Conservation (phyloP, 805 yeast genomes). For the Cyberlindnera euphorbiae region DNA sequence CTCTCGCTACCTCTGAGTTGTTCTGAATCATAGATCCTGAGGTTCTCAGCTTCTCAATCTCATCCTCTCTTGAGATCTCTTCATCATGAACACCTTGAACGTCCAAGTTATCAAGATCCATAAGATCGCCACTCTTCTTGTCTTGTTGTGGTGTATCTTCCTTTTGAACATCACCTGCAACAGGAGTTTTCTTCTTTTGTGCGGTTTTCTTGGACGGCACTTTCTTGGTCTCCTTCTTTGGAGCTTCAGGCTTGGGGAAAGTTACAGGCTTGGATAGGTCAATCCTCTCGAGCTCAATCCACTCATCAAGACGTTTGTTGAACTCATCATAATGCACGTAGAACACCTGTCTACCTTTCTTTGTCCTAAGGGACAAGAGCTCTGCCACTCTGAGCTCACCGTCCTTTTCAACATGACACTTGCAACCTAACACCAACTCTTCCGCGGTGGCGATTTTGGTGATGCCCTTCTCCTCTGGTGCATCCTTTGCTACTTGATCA, state of each 20-base stretch:
- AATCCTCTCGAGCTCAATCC: conserved; percentile 74
- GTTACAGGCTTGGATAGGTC: conserved; percentile 67
- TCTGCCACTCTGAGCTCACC: conserved; percentile 80
- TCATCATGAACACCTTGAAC: conserved; percentile 77
- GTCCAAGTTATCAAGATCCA: conserved; percentile 80
- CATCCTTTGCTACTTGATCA: conserved; percentile 22
- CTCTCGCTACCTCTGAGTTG: conserved; percentile 80
- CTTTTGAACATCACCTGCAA: too few species aligned
- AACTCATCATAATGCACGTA: conserved; percentile 94
- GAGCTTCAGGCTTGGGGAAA: conserved; percentile 56
- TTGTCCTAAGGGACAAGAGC: conserved; percentile 66
- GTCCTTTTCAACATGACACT: conserved; percentile 77
- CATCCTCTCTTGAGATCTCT: conserved; percentile 81
- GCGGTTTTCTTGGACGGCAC: conserved; percentile 7
- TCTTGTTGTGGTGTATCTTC: conserved; percentile 14
- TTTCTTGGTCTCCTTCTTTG: conserved; percentile 20
- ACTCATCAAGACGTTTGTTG: conserved; percentile 95
- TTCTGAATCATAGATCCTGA: conserved; percentile 98
- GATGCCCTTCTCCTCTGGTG: conserved; percentile 18
- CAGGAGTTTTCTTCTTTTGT: conserved; percentile 33
- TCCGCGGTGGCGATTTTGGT: conserved; percentile 31
- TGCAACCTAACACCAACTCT: conserved; percentile 71
- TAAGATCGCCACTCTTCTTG: conserved; percentile 42
- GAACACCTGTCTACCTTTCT: conserved; percentile 73
- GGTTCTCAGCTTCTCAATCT: conserved; percentile 84